Evolutionary conservation across 2,329 filamentous ascomycete genomes (phyloP).

Genomic region (Chaetoscypha palmicola): DNA sequence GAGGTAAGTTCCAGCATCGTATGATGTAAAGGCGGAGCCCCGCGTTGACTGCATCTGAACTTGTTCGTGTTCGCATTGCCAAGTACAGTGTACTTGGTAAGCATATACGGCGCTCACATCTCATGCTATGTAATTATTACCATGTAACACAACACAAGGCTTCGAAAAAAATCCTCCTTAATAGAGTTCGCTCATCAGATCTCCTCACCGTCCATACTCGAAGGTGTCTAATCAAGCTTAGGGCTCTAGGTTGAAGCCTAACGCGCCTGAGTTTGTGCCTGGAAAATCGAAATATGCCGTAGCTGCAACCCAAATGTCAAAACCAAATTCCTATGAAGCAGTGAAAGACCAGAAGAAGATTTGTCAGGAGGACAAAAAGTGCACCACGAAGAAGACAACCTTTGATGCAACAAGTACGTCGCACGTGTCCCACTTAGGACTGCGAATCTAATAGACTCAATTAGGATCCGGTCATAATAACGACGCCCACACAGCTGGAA

Average conservation of each 20-base stretch:
- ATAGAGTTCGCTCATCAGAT: too few species aligned
- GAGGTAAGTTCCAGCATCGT: conserved; percentile 24
- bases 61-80: too few species aligned
- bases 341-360: conserved; percentile 18
- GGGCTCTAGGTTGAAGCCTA: conserved; percentile 32
- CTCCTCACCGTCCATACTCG: too few species aligned
- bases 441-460: too few species aligned
- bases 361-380: conserved; percentile 20
- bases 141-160: too few species aligned
- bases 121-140: too few species aligned
- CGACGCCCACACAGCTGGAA: conserved; percentile 5
- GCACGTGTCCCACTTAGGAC: too few species aligned
- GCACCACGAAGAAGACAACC: conserved; percentile 16
- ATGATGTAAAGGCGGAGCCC: conserved; percentile 4
- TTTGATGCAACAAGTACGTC: conserved; percentile 8
- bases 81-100: too few species aligned
- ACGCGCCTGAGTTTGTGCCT: conserved; percentile 37
- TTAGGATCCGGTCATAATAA: too few species aligned
- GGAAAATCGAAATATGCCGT: conserved; percentile 5
- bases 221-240: conserved; percentile 8
- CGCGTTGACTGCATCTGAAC: too few species aligned
- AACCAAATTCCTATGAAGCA: conserved; percentile 13
- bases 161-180: too few species aligned
- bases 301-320: conserved; percentile 8
- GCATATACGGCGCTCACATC: too few species aligned